Evolutionary conservation across 805 yeast genomes (phyloP), one percentile per base, ranked within the genome.

Genomic region (Brettanomyces naardenensis): DNA sequence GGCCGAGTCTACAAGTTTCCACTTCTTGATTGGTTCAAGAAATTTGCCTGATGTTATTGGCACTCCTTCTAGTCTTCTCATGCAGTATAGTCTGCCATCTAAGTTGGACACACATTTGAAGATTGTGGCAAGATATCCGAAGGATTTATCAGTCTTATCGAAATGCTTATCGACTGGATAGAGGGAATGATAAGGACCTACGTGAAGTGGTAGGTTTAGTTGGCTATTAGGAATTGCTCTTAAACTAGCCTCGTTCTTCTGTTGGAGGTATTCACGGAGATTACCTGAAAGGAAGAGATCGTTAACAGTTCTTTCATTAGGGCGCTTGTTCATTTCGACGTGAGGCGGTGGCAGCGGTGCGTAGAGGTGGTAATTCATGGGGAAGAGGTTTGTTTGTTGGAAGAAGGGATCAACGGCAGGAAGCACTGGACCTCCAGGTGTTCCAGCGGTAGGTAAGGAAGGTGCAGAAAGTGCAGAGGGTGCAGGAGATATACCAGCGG

Each of bases 301-400:
- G 38, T 74, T 73, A 3, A 80, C 73, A 23, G 75, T 76, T 31
- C 87, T 71, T 59, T 88, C 89, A 54, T 88, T 78, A 1, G 85
- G 75, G 35, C 71, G 69, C 44, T 83, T 62, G 11, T 79, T 77
- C 7, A 73, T 58, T 29, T 69, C 67, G 34, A 79, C 57, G 52
- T 80, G 78, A 6, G 88, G 89, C 3, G 89, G 86, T 7, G 96
- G 90, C 22, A 76, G 71, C 2, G 97, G 97, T 0, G 96, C 92
- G 60, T 90, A 89, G 28, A 87, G 61, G 59, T 89, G 95, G 55
- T 85, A 84, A 51, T 87, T 87, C 31, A 85, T 62, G 0, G 83
- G 82, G 45, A 62, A 76, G 28, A 56, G 36, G 25, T 63, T 46
- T 1, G 65, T 55, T 20, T 58, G 60, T 31, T 59, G 63, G 42